phyloP scores from a whole-genome alignment of 2,329 filamentous ascomycete species.

The Exophiala phaeomuriformis region DNA sequence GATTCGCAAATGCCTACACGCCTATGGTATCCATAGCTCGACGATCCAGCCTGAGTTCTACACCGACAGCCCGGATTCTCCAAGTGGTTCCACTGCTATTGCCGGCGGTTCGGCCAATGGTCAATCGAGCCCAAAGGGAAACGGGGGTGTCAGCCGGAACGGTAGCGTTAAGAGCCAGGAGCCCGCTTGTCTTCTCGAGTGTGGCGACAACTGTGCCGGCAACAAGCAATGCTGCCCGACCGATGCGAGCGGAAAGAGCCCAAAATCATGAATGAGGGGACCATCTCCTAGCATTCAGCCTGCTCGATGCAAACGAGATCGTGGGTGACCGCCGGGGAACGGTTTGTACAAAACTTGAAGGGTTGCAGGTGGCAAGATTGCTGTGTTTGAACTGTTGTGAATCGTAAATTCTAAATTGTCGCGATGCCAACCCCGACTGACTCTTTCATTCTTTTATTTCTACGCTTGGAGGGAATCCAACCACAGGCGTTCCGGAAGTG shows the following conservation, averaged over 20 bases:
- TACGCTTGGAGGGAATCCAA: too few relatives aligned
- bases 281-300: too few relatives aligned
- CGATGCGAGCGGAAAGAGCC: conserved; percentile 8
- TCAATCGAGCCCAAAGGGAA: conserved; percentile 5
- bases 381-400: too few relatives aligned
- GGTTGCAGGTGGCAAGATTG: too few relatives aligned
- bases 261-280: conserved; percentile 1
- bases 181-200: conserved; percentile 42
- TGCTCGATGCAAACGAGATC: neutral
- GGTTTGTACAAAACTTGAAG: too few relatives aligned
- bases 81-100: conserved; percentile 7
- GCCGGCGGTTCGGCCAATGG: conserved; percentile 11
- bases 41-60: conserved; percentile 89
- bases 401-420: too few relatives aligned
- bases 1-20: conserved; percentile 82
- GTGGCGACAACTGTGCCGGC: conserved; percentile 40
- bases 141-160: conserved; percentile 31
- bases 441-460: too few relatives aligned
- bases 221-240: conserved; percentile 26
- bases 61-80: conserved; percentile 7
- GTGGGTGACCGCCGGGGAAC: too few relatives aligned
- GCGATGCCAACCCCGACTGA: too few relatives aligned
- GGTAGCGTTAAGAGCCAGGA: conserved; percentile 35
- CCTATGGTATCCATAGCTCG: conserved; percentile 90
- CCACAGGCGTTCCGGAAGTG: too few relatives aligned